Evolutionary conservation across 257 asterid species (phyloP).

Genomic region (Petunia secreta): DNA sequence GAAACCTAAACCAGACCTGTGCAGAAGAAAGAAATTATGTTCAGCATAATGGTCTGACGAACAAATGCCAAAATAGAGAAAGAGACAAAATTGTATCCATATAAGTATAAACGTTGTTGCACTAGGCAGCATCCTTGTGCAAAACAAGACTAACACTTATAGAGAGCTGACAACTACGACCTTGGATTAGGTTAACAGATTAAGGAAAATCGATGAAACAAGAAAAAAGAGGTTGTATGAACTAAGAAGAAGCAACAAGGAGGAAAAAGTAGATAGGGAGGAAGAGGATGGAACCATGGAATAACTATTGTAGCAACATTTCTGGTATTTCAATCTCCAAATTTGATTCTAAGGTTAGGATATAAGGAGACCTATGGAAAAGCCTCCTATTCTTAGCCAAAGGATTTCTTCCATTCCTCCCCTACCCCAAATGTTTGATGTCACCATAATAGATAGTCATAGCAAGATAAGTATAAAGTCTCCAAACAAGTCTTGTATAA

Average conservation of each 20-base stretch:
- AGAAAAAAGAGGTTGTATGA: not conserved
- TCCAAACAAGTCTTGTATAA: too few relatives aligned
- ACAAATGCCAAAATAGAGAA: not conserved
- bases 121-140: not conserved
- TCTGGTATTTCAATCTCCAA: not conserved
- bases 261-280: too few relatives aligned
- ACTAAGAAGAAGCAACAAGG: not conserved
- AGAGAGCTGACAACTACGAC: not conserved
- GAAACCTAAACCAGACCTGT: too few relatives aligned
- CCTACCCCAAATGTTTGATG: not conserved
- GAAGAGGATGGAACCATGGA: not conserved
- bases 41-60: not conserved
- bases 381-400: not conserved
- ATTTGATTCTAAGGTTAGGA: not conserved
- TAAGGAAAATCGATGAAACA: not conserved
- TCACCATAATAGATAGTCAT: too few relatives aligned
- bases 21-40: not conserved
- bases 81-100: not conserved
- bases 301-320: not conserved
- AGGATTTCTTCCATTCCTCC: too few relatives aligned
- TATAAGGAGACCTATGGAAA: not conserved
- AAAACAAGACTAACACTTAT: not conserved
- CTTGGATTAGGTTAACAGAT: not conserved
- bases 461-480: too few relatives aligned
- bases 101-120: not conserved